Evolutionary conservation across 2,329 filamentous ascomycete genomes (phyloP), one percentile per base, ranked within the genome.

Genomic region (Botrytis galanthina): DNA sequence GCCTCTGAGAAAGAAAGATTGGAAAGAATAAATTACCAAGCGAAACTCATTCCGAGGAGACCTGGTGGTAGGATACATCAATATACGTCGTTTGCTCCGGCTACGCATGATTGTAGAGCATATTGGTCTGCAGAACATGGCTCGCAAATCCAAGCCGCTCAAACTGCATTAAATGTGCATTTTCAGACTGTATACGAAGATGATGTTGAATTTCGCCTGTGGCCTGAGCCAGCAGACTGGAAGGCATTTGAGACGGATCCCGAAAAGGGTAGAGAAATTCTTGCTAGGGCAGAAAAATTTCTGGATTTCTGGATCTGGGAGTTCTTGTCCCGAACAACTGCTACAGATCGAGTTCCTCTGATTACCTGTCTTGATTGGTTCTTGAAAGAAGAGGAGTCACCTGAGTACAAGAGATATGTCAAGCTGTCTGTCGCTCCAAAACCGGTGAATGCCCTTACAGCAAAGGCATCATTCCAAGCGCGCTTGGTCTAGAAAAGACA

Each of bases 1-100:
- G 18, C 9, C 9, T 1, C 1, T 16, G 7, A 20, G 35, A 22
- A 10, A 7, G 2, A 26, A 2, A 9, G 20, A 26, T 5, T 26
- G 22, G 22, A 61, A 5, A 12, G 22, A 26, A 39, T n/a, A 22
- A 9, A n/a, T 4, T 35, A 26, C 22, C 59, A 26, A 26, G 1
- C 16, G 4, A 22, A 35, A 37, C 59, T 61, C 22, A 35, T 61
- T 14, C 59, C 59, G 26, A 61, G 32, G 2, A 37, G 16, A 18
- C 59, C 35, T 22, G 59, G 59, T n/a, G 59, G 59, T 4, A 61
- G 3, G 37, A 61, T 61, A 18, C 35, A 37, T 26, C 59, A 61
- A 61, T 61, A 61, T 4, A 46, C 62, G n/a, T 22, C 62, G 0
- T 48, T 48, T 32, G 39, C 26, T 35, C 62, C 62, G 0, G 62